Evolutionary conservation across 768 basidiomycete genomes (phyloP).

Genomic region (Amanita subjunquillea): DNA sequence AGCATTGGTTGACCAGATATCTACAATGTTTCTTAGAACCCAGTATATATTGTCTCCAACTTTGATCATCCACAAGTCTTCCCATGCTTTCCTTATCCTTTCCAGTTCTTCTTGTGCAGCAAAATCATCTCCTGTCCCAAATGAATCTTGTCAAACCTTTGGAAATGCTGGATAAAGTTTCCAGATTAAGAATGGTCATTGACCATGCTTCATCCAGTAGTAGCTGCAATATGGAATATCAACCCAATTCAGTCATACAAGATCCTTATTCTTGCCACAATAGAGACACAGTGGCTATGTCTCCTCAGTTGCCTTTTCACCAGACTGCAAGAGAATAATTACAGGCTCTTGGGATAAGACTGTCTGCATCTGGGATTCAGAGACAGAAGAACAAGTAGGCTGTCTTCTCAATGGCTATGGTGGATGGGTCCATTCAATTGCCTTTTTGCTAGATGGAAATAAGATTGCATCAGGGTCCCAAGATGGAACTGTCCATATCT

Average conservation of each 20-base stretch:
- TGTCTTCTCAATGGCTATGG: no score
- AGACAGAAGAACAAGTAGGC: no score
- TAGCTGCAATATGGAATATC: constrained; percentile 26
- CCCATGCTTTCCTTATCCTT: constrained; percentile 47
- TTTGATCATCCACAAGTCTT: constrained; percentile 50
- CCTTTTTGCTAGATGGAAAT: no score
- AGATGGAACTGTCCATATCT: no score
- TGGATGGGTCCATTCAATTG: no score
- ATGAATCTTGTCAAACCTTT: constrained; percentile 77
- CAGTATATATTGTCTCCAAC: constrained; percentile 59
- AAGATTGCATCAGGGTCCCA: no score
- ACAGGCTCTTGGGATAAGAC: no score
- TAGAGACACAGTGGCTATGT: constrained; percentile 13
- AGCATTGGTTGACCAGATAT: constrained; percentile 73
- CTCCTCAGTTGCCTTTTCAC: no score
- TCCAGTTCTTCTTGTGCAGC: constrained; percentile 40
- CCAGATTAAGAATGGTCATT: constrained; percentile 61
- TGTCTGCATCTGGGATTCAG: no score
- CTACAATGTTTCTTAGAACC: constrained; percentile 49
- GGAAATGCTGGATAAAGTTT: constrained; percentile 76
- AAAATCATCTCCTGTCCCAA: constrained; percentile 47
- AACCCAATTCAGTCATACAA: not conserved
- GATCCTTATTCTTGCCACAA: constrained; percentile 29
- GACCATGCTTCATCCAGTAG: constrained; percentile 66
- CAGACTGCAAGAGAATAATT: no score